Base-by-base conservation (phyloP, 2,329 filamentous ascomycete genomes). In the Verticillium longisporum region DNA sequence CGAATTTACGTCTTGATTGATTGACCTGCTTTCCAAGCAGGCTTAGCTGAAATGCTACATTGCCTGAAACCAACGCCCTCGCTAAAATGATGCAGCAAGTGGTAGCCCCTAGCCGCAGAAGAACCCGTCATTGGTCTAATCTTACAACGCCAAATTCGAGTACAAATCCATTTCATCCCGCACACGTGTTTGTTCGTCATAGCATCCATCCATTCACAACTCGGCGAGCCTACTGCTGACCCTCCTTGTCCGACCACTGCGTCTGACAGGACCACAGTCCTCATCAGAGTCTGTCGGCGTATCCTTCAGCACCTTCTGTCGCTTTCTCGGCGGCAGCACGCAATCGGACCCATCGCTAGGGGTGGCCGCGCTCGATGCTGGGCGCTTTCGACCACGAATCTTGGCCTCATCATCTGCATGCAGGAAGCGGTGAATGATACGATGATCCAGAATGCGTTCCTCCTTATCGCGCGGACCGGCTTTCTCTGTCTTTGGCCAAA, bases 401-500 rank as follows among this genome's bases (percentile, higher is more conserved):
- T 71, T 79, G 53, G 79, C 78, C 72, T 94, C 91, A 60, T 92
- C 88, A 2, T 88, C 83, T 0, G 86, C 80, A 31, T 87, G 83
- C 6, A 97, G 76, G 69, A 97, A 97, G 0, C 94, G 88, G 73
- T 97, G 90, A 3, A 98, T 83, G 0, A 83, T 88, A n/a, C 94
- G 83, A 70, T 97, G 93, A 71, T 98, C 94, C 62, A 95, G 80
- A 1, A 96, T 79, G 10, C 86, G 77, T 70, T 88, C 83, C 66
- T 89, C 86, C 61, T 84, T 87, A 71, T 98, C 95, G 21, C 83
- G 74, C 15, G 86, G 85, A 0, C 91, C 91, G 32, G 89, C 86
- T 64, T 83, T 89, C 62, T 97, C 90, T 0, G 95, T 98, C 78
- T 99, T 97, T 6, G 95, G 95, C 95, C 95, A 99, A 61, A 89